Conservation (phyloP, 805 yeast species). For the Pichia phayaonensis region DNA sequence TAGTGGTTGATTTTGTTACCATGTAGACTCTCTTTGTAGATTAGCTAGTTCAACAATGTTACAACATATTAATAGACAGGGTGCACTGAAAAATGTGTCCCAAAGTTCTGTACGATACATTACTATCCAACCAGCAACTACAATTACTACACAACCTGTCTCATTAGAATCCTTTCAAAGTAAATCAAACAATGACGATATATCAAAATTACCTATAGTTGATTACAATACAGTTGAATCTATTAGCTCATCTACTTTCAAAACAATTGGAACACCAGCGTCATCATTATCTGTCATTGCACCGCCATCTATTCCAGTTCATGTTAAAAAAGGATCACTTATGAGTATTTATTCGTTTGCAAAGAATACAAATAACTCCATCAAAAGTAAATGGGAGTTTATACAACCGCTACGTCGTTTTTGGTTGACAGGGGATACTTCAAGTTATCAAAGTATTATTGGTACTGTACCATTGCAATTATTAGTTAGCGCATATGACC, state of each 20-base stretch:
- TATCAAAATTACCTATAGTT: background rate
- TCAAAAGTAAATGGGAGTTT: slow-evolving; percentile 26
- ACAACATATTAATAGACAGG: background rate
- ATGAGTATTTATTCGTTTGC: slow-evolving; percentile 34
- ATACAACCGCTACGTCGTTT: slow-evolving; percentile 35
- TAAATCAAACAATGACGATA: background rate
- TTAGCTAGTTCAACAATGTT: background rate
- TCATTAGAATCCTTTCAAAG: background rate
- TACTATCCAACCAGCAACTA: slow-evolving; percentile 14
- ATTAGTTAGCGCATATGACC: slow-evolving; percentile 33
- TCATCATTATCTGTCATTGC: slow-evolving; percentile 40
- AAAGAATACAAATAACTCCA: slow-evolving; percentile 5
- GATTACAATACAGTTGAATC: background rate
- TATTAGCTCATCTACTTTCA: slow-evolving; percentile 25
- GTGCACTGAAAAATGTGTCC: background rate
- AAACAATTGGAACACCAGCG: slow-evolving; percentile 41
- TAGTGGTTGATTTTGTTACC: background rate
- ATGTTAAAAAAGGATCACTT: slow-evolving; percentile 41
- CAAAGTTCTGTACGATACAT: slow-evolving; percentile 9
- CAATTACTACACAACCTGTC: slow-evolving; percentile 8
- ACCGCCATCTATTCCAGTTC: slow-evolving; percentile 55
- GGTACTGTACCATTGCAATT: slow-evolving; percentile 40
- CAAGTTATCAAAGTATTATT: slow-evolving; percentile 39
- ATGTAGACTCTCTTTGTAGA: background rate
- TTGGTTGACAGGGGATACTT: slow-evolving; percentile 36